Evolutionary conservation across 2,329 filamentous ascomycete genomes (phyloP), one percentile per base, ranked within the genome.

Genomic region (Fonsecaea pugnacius): DNA sequence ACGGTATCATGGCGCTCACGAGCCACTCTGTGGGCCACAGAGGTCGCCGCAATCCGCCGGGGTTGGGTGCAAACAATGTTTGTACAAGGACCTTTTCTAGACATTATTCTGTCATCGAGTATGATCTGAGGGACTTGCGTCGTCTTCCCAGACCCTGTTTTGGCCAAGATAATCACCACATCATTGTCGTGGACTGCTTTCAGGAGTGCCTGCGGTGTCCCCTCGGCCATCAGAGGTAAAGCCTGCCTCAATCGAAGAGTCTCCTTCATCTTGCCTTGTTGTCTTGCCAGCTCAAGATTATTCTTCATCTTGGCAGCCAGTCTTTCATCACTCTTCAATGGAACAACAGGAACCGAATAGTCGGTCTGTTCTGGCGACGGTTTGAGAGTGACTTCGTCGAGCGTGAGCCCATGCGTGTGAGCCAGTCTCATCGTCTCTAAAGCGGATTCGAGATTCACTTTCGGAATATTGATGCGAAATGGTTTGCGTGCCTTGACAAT

Each of bases 21-120:
- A 73, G 93, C 96, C 18, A 99, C 95, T 74, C 95, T 89, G 59
- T 90, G 88, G 51, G 95, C 95, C 54, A 99, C 81, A 12, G 95
- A 98, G 38, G 98, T 94, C 9, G 95, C 95, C 21, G 95, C 98
- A 66, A 99, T 98, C 74, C 95, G 88, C 50, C 95, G 88, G 38
- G 95, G 95, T 74, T 99, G 92, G 0, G 95, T 97, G 75, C 94
- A 96, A 75, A 93, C 97, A 14, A 99, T 88, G 73, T 96, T 97
- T 78, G 94, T 98, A 2, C 85, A 33, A 5, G 60, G 55, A 35
- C 58, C 81, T 67, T 87, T 89, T 3, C 92, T 93, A 67, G 89
- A 85, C 3, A 87, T 85, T 51, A 99, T 84, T 73, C 96, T 89
- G 72, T 96, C 87, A 75, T 99, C 95, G 6, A 99, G 82, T 57